A percentile compares a stretch with the other conserved stretches of the same genome.
Evolutionary conservation across 2,329 filamentous ascomycete species (phyloP).

Genomic region (Aotearoamyces nothofagi): DNA sequence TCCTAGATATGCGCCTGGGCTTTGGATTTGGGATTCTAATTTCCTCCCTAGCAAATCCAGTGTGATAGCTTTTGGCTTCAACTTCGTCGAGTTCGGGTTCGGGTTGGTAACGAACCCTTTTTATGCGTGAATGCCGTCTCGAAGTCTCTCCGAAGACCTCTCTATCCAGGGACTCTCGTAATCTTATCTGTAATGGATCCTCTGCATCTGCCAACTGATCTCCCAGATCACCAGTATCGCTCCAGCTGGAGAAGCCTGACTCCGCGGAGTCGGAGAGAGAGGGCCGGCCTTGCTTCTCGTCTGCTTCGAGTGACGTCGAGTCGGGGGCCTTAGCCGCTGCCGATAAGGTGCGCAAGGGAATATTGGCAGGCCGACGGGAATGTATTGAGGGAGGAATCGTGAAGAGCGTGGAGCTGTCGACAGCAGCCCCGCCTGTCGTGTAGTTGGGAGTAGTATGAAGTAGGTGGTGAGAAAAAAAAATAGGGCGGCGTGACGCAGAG

Average conservation of each 20-base stretch:
- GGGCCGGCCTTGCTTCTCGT: slow-evolving; percentile 25
- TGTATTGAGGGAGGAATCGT: slow-evolving; percentile 69
- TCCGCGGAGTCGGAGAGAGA: slow-evolving; percentile 35
- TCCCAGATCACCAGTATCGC: slow-evolving; percentile 86
- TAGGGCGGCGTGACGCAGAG: neutral
- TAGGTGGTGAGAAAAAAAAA: slow-evolving; percentile 5
- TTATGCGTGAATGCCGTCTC: slow-evolving; percentile 32
- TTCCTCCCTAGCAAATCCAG: slow-evolving; percentile 48
- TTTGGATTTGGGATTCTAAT: slow-evolving; percentile 65
- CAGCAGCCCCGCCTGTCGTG: slow-evolving; percentile 45
- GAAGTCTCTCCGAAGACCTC: slow-evolving; percentile 36
- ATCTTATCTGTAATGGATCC: slow-evolving; percentile 61
- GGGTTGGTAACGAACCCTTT: slow-evolving; percentile 59
- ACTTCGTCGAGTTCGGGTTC: too few relatives aligned
- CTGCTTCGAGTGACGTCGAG: slow-evolving; percentile 29
- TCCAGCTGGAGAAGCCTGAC: slow-evolving; percentile 72
- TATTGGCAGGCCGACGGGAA: slow-evolving; percentile 61
- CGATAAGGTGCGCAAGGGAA: slow-evolving; percentile 67
- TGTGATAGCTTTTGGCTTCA: slow-evolving; percentile 21
- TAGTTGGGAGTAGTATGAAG: neutral
- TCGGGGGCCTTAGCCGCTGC: slow-evolving; percentile 19
- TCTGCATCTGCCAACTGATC: slow-evolving; percentile 77
- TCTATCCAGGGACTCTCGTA: slow-evolving; percentile 50
- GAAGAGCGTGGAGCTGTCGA: slow-evolving; percentile 60
- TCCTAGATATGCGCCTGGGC: slow-evolving; percentile 45